Base-by-base conservation (phyloP, 331 rosid genomes). In the Erythrophleum ivorense region DNA sequence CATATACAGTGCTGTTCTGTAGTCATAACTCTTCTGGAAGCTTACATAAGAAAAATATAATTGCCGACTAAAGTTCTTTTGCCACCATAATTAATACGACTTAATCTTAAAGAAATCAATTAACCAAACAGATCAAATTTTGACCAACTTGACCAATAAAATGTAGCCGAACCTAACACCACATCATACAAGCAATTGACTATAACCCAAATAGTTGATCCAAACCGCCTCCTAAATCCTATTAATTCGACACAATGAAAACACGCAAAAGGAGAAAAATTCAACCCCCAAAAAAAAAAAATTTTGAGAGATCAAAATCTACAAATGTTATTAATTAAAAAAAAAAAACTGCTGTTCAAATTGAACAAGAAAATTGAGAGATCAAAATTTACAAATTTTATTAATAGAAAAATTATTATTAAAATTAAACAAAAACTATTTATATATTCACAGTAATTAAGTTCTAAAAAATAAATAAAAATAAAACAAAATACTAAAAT, bases 21-120 rank as follows among this genome's bases (percentile, higher is more conserved):
- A 33, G 45, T 31, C 80, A 80, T 0, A 29, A 31, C 16, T 54
- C 33, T 52, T 52, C 46, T 53, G 29, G 69, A 38, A 0, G n/a
- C 57, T 77, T 57, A 68, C 45, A 48, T 77, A 66, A 65, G 74
- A 52, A 38, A 81, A 65, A 18, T 73, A 80, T 11, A 62, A 19
- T 31, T 64, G 49, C 64, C 45, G 52, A 41, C 34, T n/a, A 52
- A 29, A 3, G 36, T 6, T 50, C 36, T 21, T 63, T 15, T n/a
- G 65, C 13, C 33, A 72, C 75, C 64, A 49, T 54, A 9, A 81
- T 5, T 53, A 54, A 54, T 24, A 7, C 5, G 5, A 63, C 24
- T 2, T 18, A 59, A 52, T 46, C 13, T 24, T 13, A 19, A 46
- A 68, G 8, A 45, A 75, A 75, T 5, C 13, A 49, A 68, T 38